Evolutionary conservation across 495 filamentous ascomycete species (phyloP).

Genomic region (Talaromyces borbonicus): DNA sequence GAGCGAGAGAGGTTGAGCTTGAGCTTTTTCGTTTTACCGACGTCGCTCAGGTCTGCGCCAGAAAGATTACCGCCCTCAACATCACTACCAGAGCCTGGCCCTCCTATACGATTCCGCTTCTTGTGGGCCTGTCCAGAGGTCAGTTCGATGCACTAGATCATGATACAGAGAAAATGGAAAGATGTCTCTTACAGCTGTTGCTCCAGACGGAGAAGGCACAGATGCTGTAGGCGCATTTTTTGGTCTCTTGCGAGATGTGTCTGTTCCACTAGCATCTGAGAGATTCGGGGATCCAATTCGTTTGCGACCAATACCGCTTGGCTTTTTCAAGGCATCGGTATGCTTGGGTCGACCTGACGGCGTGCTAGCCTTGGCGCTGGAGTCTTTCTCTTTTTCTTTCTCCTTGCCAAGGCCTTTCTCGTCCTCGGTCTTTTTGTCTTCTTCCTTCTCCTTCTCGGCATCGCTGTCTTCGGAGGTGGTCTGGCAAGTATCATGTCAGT

Average conservation of each 20-base stretch:
- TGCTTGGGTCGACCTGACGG: constrained; percentile 54
- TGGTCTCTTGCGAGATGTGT: constrained; percentile 78
- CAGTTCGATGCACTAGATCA: constrained; percentile 15
- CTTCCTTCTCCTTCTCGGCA: constrained; percentile 50
- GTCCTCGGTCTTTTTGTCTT: constrained; percentile 61
- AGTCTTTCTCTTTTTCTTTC: constrained; percentile 34
- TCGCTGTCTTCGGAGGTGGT: constrained; percentile 36
- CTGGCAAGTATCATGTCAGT: constrained; percentile 14
- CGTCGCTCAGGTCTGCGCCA: constrained; percentile 61
- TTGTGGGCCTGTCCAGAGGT: constrained; percentile 26
- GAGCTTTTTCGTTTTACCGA: constrained; percentile 58
- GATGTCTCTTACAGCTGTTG: constrained; percentile 32
- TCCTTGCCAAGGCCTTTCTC: constrained; percentile 34
- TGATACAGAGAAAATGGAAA: constrained; percentile 9
- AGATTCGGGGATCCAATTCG: constrained; percentile 76
- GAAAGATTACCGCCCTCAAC: constrained; percentile 63
- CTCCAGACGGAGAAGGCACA: constrained; percentile 27
- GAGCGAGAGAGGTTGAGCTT: constrained; percentile 49
- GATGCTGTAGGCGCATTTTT: constrained; percentile 62
- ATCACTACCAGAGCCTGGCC: constrained; percentile 64
- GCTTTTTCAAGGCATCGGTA: constrained; percentile 48
- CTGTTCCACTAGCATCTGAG: constrained; percentile 84
- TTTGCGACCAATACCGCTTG: constrained; percentile 54
- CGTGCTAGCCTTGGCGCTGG: constrained; percentile 62
- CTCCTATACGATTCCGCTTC: constrained; percentile 35